Conservation (phyloP, 805 yeast genomes). For the Pichia heedii region DNA sequence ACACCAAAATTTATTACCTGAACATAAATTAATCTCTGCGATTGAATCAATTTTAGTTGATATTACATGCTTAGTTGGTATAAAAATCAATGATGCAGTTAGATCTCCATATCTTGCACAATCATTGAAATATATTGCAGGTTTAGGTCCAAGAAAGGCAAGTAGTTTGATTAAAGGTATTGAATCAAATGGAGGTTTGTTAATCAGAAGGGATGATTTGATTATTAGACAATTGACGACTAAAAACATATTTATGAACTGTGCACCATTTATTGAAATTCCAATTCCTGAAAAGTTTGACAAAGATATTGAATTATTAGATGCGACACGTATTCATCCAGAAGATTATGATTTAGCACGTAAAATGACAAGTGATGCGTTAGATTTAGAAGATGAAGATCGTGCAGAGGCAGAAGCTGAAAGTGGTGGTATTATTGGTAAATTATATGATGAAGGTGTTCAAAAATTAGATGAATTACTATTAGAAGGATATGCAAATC, state of each 20-base stretch:
- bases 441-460: slow-evolving; percentile 62
- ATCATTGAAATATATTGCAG: slow-evolving; percentile 70
- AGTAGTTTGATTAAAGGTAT: slow-evolving; percentile 76
- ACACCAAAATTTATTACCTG: slow-evolving; percentile 62
- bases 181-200: slow-evolving; percentile 55
- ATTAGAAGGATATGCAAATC: slow-evolving; percentile 86
- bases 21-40: slow-evolving; percentile 54
- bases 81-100: slow-evolving; percentile 85
- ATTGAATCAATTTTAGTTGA: slow-evolving; percentile 81
- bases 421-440: slow-evolving; percentile 69
- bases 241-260: slow-evolving; percentile 78
- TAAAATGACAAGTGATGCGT: slow-evolving; percentile 97
- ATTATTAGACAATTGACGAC: slow-evolving; percentile 73
- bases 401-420: slow-evolving; percentile 62
- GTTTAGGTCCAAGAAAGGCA: slow-evolving; percentile 94
- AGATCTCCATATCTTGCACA: slow-evolving; percentile 65
- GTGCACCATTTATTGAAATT: slow-evolving; percentile 81
- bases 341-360: slow-evolving; percentile 95
- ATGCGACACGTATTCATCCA: slow-evolving; percentile 94
- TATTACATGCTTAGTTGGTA: slow-evolving; percentile 83
- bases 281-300: slow-evolving; percentile 50
- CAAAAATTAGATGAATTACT: slow-evolving; percentile 76
- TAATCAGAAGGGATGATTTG: slow-evolving; percentile 66
- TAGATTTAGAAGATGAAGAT: slow-evolving; percentile 93
- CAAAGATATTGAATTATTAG: slow-evolving; percentile 70